Base-by-base conservation (phyloP, 73 alveolate species). In the Paramecium caudatum region DNA sequence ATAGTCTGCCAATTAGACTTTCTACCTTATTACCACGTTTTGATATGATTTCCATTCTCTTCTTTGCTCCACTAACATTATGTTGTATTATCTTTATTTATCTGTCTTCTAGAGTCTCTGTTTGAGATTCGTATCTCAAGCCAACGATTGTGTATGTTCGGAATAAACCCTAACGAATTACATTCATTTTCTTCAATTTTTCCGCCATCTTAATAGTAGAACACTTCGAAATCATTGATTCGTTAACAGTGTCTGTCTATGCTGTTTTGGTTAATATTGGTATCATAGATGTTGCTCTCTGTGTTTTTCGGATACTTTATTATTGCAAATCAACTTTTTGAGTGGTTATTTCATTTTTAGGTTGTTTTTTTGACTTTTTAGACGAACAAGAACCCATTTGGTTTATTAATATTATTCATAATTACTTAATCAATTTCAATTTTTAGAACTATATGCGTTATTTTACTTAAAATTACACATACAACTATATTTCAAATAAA, bases 51-150 rank as follows among this genome's bases (percentile, higher is more conserved):
- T 55, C 46, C 30, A 55, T 43, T 10, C 80, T 55, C 7, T 55
- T 55, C 16, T 55, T 55, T 10, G 13, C 30, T 23, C 80, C 80
- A 55, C 80, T 55, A 23, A 55, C 37, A 55, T 55, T 55, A 27
- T 55, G 80, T 55, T 55, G n/a, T 7, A 55, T 43, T 55, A 55
- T 9, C 45, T 25, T 55, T 23, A 55, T 55, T 55, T 55, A 21
- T 19, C n/a, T 23, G 12, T 55, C 80, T 19, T 55, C 80, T 10
- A 23, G 12, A 27, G 23, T 55, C 30, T 55, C 80, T 55, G 12
- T 12, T 27, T 3, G 30, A 55, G 80, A 55, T 4, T 55, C 80
- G 1, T 17, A 8, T 6, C 7, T 55, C n/a, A 1, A 13, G 23
- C 80, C 80, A 12, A 55, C 23, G 23, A 55, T 10, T 4, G 80